Conservation (phyloP, 352 stramenopile genomes). For the Hyaloperonospora arabidopsidis region DNA sequence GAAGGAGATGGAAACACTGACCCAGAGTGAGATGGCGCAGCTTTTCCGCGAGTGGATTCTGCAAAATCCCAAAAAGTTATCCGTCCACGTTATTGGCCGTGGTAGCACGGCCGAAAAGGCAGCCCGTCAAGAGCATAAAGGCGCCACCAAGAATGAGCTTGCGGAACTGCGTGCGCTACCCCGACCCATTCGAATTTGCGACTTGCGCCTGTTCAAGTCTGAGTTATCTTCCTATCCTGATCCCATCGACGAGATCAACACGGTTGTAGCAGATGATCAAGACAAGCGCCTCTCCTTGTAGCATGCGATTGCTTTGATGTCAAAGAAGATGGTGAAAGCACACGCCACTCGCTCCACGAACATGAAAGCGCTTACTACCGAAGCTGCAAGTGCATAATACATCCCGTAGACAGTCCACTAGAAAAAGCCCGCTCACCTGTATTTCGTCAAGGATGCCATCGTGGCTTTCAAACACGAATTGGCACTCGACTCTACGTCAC, state of each 20-base stretch:
- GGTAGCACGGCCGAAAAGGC: conserved; percentile 33
- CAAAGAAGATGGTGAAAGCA: background rate
- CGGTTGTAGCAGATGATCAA: conserved; percentile 13
- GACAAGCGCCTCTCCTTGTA: conserved; percentile 31
- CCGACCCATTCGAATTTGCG: conserved; percentile 32
- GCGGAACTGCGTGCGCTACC: conserved; percentile 17
- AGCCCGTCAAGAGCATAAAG: conserved; percentile 31
- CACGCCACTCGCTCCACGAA: conserved; percentile 7
- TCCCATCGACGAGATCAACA: conserved; percentile 35
- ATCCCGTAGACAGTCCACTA: conserved; percentile 89
- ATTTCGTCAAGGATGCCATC: no score
- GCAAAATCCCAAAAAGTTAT: conserved; percentile 52
- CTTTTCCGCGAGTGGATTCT: conserved; percentile 63
- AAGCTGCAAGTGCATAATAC: conserved; percentile 59
- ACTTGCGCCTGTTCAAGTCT: conserved; percentile 62
- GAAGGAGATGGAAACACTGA: conserved; percentile 58
- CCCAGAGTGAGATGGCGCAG: conserved; percentile 54
- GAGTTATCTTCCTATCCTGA: conserved; percentile 47
- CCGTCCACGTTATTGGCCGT: conserved; percentile 57
- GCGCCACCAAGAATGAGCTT: conserved; percentile 20
- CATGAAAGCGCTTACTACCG: conserved; percentile 18
- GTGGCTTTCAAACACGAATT: no score
- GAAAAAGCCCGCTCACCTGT: conserved; percentile 17
- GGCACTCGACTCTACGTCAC: no score
- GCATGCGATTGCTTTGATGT: conserved; percentile 9